A percentile compares a stretch with the other conserved stretches of the same genome.
phyloP scores from a whole-genome alignment of 345 rosid genomes.

The Toxicodendron radicans region DNA sequence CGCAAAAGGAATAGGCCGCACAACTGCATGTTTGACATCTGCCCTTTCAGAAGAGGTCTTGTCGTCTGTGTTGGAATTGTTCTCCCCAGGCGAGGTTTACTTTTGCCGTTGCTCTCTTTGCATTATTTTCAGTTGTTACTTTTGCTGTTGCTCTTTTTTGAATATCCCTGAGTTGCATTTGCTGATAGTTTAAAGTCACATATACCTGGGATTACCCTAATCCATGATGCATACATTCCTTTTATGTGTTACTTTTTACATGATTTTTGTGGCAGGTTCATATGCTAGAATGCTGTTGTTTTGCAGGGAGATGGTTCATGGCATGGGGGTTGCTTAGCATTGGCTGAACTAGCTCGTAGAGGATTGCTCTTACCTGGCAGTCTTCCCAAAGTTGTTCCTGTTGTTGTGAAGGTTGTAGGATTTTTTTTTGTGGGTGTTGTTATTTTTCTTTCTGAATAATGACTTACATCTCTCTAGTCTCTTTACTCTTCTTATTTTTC shows the following conservation, averaged over 20 bases:
- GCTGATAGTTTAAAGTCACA: neutral
- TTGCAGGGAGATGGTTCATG: conserved; percentile 98
- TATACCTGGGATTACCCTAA: neutral
- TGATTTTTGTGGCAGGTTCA: conserved; percentile 15
- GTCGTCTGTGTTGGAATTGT: conserved; percentile 83
- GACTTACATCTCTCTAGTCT: neutral
- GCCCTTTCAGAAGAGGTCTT: conserved; percentile 81
- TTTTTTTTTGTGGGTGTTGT: neutral
- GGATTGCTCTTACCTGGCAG: conserved; percentile 89
- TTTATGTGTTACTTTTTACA: conserved; percentile 7
- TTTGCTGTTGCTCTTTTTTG: conserved; percentile 7
- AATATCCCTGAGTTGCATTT: conserved; percentile 7
- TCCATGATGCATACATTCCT: neutral
- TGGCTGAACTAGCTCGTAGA: conserved; percentile 94
- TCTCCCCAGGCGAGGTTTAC: conserved; percentile 88
- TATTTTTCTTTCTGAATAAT: conserved; percentile 5
- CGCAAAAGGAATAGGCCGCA: conserved; percentile 95
- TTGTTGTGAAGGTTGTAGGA: conserved; percentile 71
- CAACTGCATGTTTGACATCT: conserved; percentile 82
- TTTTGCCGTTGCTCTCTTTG: conserved; percentile 9
- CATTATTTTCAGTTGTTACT: neutral
- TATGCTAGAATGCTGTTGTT: conserved; percentile 28
- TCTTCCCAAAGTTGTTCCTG: conserved; percentile 83
- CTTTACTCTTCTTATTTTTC: neutral
- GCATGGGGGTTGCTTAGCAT: conserved; percentile 98